Percentiles rank a stretch among this genome's conserved stretches.
Evolutionary conservation across 768 basidiomycete genomes (phyloP).

Genomic region (Sarcodon sp.): DNA sequence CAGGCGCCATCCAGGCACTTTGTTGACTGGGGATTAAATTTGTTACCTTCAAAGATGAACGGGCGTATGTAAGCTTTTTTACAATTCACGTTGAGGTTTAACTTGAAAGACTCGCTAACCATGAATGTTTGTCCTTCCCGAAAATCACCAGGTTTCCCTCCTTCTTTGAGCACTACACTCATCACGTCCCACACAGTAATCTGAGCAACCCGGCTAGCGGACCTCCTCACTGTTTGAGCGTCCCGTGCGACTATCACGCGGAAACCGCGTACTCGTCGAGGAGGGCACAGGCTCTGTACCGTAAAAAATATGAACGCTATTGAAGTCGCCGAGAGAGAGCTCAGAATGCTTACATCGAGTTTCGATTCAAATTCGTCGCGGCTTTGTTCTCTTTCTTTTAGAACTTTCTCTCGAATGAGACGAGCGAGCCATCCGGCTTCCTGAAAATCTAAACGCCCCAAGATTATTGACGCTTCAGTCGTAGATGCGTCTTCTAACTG

Average conservation of each 20-base stretch:
- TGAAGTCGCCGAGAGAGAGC: neutral
- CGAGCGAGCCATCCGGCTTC: conserved; percentile 56
- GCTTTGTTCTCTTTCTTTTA: conserved; percentile 34
- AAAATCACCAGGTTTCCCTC: conserved; percentile 34
- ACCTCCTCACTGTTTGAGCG: conserved; percentile 35
- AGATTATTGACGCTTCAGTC: conserved; percentile 27
- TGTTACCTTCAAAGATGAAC: conserved; percentile 28
- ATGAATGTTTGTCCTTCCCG: conserved; percentile 53
- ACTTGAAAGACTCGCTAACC: conserved; percentile 25
- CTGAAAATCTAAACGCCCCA: conserved; percentile 18
- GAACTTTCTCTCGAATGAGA: conserved; percentile 33
- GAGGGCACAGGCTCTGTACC: conserved; percentile 47
- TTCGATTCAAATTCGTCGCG: conserved; percentile 59
- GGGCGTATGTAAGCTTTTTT: neutral
- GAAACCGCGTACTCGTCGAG: conserved; percentile 65
- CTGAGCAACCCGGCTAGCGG: conserved; percentile 51
- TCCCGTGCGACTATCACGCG: conserved; percentile 61
- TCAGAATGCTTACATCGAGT: conserved; percentile 40
- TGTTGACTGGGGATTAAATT: conserved; percentile 60
- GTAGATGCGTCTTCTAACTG: conserved; percentile 43
- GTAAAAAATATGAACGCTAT: neutral
- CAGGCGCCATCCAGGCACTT: conserved; percentile 55
- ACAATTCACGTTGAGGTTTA: neutral
- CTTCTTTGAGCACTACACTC: conserved; percentile 35
- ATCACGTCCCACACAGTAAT: conserved; percentile 78